A percentile compares a stretch with the other conserved stretches of the same genome.
phyloP scores from a whole-genome alignment of 2,329 filamentous ascomycete species.

The Helminthosporium solani region DNA sequence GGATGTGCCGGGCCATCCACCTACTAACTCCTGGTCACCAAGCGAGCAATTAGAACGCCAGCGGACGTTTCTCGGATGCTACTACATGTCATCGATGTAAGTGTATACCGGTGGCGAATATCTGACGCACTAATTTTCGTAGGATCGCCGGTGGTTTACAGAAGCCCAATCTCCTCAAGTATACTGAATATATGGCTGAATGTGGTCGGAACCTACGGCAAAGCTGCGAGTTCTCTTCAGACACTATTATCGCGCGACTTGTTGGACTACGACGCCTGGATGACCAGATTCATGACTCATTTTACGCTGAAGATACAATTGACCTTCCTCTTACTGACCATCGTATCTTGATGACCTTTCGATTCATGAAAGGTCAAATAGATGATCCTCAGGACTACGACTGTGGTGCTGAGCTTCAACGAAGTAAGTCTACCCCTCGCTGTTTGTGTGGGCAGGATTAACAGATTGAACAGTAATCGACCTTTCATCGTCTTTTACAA shows the following conservation, averaged over 20 bases:
- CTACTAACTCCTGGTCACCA: constrained; percentile 12
- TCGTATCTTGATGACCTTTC: constrained; percentile 30
- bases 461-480: constrained; percentile 21
- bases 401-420: constrained; percentile 13
- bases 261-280: constrained; percentile 33
- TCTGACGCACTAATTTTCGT: neutral
- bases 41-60: constrained; percentile 28
- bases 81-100: constrained; percentile 36
- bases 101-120: constrained; percentile 6
- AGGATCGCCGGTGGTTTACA: constrained; percentile 32
- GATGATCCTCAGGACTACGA: constrained; percentile 25
- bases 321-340: constrained; percentile 28
- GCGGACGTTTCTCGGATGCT: constrained; percentile 36
- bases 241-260: constrained; percentile 25
- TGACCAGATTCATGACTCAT: constrained; percentile 34
- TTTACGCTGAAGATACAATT: constrained; percentile 22
- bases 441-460: neutral
- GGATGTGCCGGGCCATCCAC: constrained; percentile 15
- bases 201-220: constrained; percentile 23
- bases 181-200: constrained; percentile 30
- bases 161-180: constrained; percentile 36
- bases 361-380: constrained; percentile 29
- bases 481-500: constrained; percentile 29
- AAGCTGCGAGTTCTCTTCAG: constrained; percentile 26
- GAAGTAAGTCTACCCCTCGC: constrained; percentile 16